Evolutionary conservation across 768 basidiomycete species (phyloP), one percentile per base, ranked within the genome.

Genomic region (Coprinellus micaceus): DNA sequence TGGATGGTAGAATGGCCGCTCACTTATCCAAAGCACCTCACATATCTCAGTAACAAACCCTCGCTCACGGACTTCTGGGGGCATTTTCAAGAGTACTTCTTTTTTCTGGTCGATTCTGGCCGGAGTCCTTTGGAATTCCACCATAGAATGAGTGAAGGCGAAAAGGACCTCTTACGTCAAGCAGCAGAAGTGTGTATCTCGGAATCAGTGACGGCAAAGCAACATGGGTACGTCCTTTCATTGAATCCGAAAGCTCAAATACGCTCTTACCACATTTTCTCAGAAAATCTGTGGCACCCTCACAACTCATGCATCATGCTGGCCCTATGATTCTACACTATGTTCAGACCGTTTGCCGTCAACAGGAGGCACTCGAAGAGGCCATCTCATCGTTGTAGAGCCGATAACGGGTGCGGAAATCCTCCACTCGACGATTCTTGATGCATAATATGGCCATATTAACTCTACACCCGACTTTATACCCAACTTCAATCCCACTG

Each of bases 401-500:
- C 13, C 33, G 33, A 33, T n/a, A 33, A 33, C 33, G 33, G 33
- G 33, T 6, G 6, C 6, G 33, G 33, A 33, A 13, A 33, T 33
- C 33, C 33, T 13, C 33, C 33, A 6, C 6, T 33, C 7, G 13
- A 33, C 13, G 7, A 13, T 33, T 33, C n/a, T n/a, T n/a, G 21
- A 25, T 49, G 4, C 39, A 37, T 39, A 25, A 36, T n/a, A 39
- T 17, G 10, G 50, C 50, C 50, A 36, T 36, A 9, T 7, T 17
- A 11, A 30, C 44, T 21, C 13, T 49, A 4, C 40, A 40, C 28
- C n/a, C 6, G 22, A 53, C n/a, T 13, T 26, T 5, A 4, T 44
- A 45, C 26, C 28, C 30, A 49, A 54, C 53, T 54, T 74, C 62
- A 82, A 70, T 94, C 91, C 94, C 94, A 96, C 36, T 81, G 71